A percentile compares a stretch with the other conserved stretches of the same genome.
Evolutionary conservation across 495 filamentous ascomycete genomes (phyloP).

Genomic region (Trichocladium antarcticum): DNA sequence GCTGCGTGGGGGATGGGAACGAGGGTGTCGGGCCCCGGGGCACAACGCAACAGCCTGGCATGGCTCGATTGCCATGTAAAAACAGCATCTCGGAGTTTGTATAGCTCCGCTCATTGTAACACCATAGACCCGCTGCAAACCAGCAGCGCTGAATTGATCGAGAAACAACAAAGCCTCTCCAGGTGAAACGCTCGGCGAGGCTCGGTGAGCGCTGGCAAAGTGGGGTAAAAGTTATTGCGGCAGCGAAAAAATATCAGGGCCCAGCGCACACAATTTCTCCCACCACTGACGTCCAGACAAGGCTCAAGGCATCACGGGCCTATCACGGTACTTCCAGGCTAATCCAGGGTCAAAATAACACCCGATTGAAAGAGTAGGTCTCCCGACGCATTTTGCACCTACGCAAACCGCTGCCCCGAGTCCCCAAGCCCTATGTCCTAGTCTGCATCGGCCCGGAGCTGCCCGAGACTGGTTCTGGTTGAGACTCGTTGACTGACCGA

Average conservation of each 20-base stretch:
- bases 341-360: slow-evolving; percentile 12
- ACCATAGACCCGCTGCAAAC: not conserved
- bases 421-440: not conserved
- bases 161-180: not conserved
- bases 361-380: slow-evolving; percentile 19
- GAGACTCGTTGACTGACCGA: too few relatives aligned
- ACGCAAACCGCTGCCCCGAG: not conserved
- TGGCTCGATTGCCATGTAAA: not conserved
- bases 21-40: too few relatives aligned
- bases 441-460: slow-evolving; percentile 5
- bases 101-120: not conserved
- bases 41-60: too few relatives aligned
- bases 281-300: slow-evolving; percentile 21
- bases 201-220: slow-evolving; percentile 11
- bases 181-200: slow-evolving; percentile 13
- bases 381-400: not conserved
- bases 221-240: slow-evolving; percentile 30
- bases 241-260: slow-evolving; percentile 28
- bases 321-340: slow-evolving; percentile 17
- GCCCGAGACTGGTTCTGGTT: slow-evolving; percentile 7
- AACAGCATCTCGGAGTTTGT: not conserved
- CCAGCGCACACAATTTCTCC: slow-evolving; percentile 32
- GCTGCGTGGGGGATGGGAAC: not conserved
- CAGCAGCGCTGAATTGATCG: too few relatives aligned
- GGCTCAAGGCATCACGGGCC: slow-evolving; percentile 21